Evolutionary conservation across 78 protist species (phyloP).

Genomic region (Monosiga brevicollis): DNA sequence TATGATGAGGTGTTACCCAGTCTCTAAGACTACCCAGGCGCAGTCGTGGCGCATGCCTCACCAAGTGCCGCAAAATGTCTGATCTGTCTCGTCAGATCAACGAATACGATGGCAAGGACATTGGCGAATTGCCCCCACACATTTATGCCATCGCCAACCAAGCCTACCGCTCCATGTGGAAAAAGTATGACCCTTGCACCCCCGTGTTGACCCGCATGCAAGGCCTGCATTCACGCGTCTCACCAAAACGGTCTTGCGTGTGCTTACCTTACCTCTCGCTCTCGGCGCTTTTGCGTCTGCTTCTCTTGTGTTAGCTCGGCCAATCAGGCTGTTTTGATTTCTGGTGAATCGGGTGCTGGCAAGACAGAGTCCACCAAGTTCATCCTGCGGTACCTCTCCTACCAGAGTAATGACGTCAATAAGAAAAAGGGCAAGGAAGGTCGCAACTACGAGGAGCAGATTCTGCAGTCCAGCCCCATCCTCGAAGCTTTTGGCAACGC

Average conservation of each 20-base stretch:
- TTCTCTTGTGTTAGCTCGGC: background rate
- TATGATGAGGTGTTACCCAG: too few species aligned
- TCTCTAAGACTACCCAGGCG: too few species aligned
- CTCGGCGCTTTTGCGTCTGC: background rate
- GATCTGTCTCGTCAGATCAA: constrained; percentile 15
- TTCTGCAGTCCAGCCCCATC: background rate
- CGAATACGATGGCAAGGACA: constrained; percentile 34
- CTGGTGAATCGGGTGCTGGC: constrained; percentile 79
- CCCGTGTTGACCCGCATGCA: background rate
- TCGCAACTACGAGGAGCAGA: background rate
- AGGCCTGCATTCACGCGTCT: background rate
- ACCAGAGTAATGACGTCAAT: background rate
- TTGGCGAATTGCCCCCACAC: constrained; percentile 47
- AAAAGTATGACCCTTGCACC: background rate
- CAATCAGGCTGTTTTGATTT: constrained; percentile 36
- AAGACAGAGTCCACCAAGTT: constrained; percentile 61
- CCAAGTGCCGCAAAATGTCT: too few species aligned
- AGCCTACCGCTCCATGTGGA: constrained; percentile 14
- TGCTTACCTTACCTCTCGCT: too few species aligned
- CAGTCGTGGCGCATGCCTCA: too few species aligned
- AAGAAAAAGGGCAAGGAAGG: background rate
- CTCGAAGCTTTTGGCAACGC: constrained; percentile 43
- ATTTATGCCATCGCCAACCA: constrained; percentile 27
- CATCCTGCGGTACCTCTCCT: constrained; percentile 22
- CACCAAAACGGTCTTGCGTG: too few species aligned